Base-by-base conservation (phyloP, 176 grass and related monocot genomes). In the Oryza punctata region DNA sequence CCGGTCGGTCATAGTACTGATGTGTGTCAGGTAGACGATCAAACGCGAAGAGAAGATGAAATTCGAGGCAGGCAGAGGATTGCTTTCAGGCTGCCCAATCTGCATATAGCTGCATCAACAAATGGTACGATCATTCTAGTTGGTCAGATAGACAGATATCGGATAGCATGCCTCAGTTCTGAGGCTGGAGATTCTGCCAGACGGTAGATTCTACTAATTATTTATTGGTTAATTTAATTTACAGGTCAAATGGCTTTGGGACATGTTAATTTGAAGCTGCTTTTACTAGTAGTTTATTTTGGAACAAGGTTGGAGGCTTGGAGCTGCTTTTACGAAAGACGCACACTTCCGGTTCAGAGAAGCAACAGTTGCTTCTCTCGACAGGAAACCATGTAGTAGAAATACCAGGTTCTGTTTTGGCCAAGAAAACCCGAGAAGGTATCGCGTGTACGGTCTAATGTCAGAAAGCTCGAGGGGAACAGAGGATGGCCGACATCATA, bases 1-100 rank as follows among this genome's bases (percentile, higher is more conserved):
- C 35, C 11, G 7, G 54, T 57, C 29, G 0, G 50, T 69, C 47
- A 78, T 23, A 29, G 28, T 29, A 47, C 69, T 21, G 66, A 75
- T 37, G 3, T 7, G 82, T 14, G 64, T 69, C 24, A 25, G 78
- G 14, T 40, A 18, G 30, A 19, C 18, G 69, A 82, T 45, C 80
- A 63, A 21, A 21, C 12, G 29, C 44, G 21, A 57, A 3, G 27
- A 37, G 18, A 10, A 37, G 27, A 8, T 13, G 75, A 67, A 84
- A 59, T 59, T 44, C 1, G 44, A 38, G 16, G 46, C 47, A 40
- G 65, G 47, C 73, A 61, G 14, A 3, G 49, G 47, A 61, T 70
- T 77, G 18, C 82, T 85, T 69, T 85, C 73, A 0, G 46, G 46
- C 63, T 77, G 72, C 23, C 70, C 81, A 10, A 76, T 41, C 45